These are phyloP conservation scores for Chlamydomonas urium DNA, from an alignment of 139 green algal species.

Conservation along the genomic window DNA sequence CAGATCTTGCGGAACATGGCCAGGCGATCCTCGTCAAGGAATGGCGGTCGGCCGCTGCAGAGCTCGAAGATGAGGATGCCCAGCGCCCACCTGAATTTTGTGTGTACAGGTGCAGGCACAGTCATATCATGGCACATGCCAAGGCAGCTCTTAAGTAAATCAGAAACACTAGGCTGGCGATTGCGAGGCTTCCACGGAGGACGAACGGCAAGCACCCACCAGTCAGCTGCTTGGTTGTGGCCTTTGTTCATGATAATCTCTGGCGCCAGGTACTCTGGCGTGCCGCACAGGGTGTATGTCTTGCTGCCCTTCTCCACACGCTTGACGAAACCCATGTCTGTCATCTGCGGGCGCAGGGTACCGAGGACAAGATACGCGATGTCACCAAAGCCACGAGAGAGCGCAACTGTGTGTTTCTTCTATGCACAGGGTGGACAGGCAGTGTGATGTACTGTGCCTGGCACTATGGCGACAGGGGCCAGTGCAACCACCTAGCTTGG, in stretches of 20 bases:
- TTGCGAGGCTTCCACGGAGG: too few relatives aligned
- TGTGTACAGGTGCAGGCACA: constrained; percentile 5
- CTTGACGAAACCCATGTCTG: constrained; percentile 93
- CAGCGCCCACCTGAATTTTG: constrained; percentile 83
- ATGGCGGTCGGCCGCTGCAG: constrained; percentile 76
- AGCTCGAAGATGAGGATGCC: constrained; percentile 92
- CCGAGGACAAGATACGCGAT: too few relatives aligned
- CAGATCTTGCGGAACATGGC: constrained; percentile 84
- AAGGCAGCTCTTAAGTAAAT: too few relatives aligned
- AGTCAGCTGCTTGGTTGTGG: constrained; percentile 80
- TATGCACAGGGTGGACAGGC: too few relatives aligned
- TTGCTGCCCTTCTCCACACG: constrained; percentile 60
- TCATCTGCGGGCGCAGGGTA: constrained; percentile 53
- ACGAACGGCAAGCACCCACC: too few relatives aligned
- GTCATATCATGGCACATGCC: neutral
- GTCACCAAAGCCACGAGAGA: too few relatives aligned
- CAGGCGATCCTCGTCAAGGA: constrained; percentile 79
- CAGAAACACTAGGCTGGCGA: too few relatives aligned
- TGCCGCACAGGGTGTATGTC: constrained; percentile 92
- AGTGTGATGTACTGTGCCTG: too few relatives aligned
- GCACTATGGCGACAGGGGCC: too few relatives aligned
- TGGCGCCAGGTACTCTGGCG: constrained; percentile 93
- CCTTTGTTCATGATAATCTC: constrained; percentile 80
- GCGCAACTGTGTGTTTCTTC: too few relatives aligned
- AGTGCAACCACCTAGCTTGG: too few relatives aligned